Conservation (phyloP, 805 yeast genomes). For the Saccharomycopsis schoenii region DNA sequence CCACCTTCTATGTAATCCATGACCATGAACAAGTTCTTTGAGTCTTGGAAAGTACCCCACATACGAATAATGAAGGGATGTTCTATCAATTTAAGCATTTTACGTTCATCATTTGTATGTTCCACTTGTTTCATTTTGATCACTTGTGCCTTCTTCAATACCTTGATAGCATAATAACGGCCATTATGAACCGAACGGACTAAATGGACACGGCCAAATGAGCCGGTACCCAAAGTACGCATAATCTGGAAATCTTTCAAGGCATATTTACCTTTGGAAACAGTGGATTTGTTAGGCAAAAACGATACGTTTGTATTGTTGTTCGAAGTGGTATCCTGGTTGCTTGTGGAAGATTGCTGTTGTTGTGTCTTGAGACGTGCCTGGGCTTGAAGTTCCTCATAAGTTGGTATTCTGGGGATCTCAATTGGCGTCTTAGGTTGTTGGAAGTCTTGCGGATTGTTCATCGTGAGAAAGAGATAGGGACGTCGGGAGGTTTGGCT, state of each 20-base stretch:
- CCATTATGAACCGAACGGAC: constrained; percentile 85
- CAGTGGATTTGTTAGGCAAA: constrained; percentile 19
- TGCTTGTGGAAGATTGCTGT: neutral
- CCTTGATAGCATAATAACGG: constrained; percentile 88
- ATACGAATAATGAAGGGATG: constrained; percentile 87
- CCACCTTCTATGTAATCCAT: constrained; percentile 98
- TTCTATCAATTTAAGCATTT: constrained; percentile 75
- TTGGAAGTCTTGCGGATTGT: neutral
- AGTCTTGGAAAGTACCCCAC: constrained; percentile 97
- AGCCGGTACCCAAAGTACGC: constrained; percentile 90
- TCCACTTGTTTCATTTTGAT: constrained; percentile 91
- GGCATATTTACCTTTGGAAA: constrained; percentile 68
- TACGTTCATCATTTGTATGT: constrained; percentile 90
- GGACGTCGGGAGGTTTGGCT: neutral
- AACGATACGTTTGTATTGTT: constrained; percentile 2
- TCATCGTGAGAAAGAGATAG: neutral
- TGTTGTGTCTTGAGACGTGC: constrained; percentile 11
- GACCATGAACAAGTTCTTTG: constrained; percentile 76
- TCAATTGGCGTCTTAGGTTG: constrained; percentile 7
- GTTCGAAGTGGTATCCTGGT: neutral
- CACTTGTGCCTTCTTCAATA: constrained; percentile 75
- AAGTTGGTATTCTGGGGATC: constrained; percentile 18
- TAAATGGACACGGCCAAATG: constrained; percentile 89
- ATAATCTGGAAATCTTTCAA: constrained; percentile 71
- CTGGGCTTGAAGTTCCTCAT: constrained; percentile 18